These are phyloP conservation scores for Sphaerobolus stellatus DNA, from an alignment of 1,284 basidiomycete species.

Conservation along the genomic window DNA sequence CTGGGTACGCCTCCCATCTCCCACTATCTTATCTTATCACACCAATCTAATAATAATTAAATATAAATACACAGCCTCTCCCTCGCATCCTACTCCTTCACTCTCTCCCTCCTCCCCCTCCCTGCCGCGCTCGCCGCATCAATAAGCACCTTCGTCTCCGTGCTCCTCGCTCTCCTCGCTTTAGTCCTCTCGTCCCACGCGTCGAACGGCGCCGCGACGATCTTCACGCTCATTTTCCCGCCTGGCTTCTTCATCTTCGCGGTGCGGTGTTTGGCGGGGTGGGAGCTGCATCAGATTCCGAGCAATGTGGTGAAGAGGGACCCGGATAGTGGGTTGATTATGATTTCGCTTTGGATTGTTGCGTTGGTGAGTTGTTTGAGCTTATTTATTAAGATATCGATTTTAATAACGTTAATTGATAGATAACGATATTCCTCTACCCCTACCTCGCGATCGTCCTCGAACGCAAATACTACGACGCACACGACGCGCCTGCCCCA, in stretches of 20 bases:
- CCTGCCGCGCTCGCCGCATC: conserved; percentile 74
- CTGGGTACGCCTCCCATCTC: conserved; percentile 44
- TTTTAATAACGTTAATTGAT: neutral
- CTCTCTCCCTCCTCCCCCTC: conserved; percentile 67
- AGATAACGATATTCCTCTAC: conserved; percentile 73
- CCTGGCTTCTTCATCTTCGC: conserved; percentile 74
- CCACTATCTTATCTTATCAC: conserved; percentile 39
- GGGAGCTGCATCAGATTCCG: conserved; percentile 54
- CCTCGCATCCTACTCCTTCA: conserved; percentile 69
- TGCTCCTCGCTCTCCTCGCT: conserved; percentile 70
- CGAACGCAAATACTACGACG: conserved; percentile 64
- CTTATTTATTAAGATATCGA: neutral
- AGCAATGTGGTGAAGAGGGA: conserved; percentile 55
- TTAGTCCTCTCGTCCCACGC: conserved; percentile 51
- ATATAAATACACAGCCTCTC: conserved; percentile 37
- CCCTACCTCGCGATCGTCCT: conserved; percentile 59
- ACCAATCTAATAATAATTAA: conserved; percentile 69
- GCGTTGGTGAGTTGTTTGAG: conserved; percentile 50
- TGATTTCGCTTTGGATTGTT: conserved; percentile 63
- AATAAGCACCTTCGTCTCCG: conserved; percentile 60
- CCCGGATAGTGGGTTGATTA: conserved; percentile 54
- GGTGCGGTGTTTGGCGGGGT: conserved; percentile 51
- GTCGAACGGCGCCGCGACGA: conserved; percentile 47
- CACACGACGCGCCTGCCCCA: conserved; percentile 43
- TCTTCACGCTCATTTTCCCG: conserved; percentile 72